phyloP scores from a whole-genome alignment of 106 monocot species.

The Gastrodia elata region DNA sequence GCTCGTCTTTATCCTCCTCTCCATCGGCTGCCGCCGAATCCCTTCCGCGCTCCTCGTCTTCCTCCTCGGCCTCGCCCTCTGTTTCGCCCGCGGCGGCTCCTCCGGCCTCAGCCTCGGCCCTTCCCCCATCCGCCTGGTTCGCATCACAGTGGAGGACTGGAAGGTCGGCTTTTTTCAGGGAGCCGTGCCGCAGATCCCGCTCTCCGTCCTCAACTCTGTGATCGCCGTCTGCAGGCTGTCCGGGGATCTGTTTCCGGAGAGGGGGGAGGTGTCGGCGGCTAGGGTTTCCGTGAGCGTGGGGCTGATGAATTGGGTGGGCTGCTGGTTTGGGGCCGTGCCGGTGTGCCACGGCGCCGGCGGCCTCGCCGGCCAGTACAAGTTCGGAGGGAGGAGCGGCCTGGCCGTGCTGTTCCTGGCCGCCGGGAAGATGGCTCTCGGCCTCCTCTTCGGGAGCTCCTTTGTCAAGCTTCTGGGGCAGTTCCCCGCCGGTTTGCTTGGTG shows the following conservation, averaged over 20 bases:
- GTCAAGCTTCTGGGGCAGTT: conserved; percentile 59
- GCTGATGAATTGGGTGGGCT: conserved; percentile 81
- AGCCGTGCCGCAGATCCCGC: conserved; percentile 54
- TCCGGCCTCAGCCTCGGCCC: conserved; percentile 39
- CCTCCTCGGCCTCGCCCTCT: conserved; percentile 42
- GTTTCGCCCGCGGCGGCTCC: conserved; percentile 27
- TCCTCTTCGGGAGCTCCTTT: conserved; percentile 72
- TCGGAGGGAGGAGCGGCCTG: conserved; percentile 83
- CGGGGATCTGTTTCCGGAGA: conserved; percentile 78
- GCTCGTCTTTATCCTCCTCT: conserved; percentile 53
- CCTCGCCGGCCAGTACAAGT: conserved; percentile 90
- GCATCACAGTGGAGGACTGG: conserved; percentile 44
- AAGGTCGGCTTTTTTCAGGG: conserved; percentile 48
- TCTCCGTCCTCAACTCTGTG: conserved; percentile 68
- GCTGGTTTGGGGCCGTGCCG: conserved; percentile 99
- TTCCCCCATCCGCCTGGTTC: conserved; percentile 19
- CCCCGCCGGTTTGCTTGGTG: conserved; percentile 82
- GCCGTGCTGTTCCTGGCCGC: conserved; percentile 63
- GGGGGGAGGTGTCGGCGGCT: conserved; percentile 39
- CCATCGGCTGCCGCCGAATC: conserved; percentile 16
- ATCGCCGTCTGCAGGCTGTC: conserved; percentile 67
- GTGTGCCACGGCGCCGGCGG: conserved; percentile 96
- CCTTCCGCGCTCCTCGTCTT: conserved; percentile 77
- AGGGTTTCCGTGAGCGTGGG: conserved; percentile 85
- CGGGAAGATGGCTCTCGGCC: conserved; percentile 59